Conservation (phyloP, 1,284 basidiomycete genomes). For the Flammula alnicola region DNA sequence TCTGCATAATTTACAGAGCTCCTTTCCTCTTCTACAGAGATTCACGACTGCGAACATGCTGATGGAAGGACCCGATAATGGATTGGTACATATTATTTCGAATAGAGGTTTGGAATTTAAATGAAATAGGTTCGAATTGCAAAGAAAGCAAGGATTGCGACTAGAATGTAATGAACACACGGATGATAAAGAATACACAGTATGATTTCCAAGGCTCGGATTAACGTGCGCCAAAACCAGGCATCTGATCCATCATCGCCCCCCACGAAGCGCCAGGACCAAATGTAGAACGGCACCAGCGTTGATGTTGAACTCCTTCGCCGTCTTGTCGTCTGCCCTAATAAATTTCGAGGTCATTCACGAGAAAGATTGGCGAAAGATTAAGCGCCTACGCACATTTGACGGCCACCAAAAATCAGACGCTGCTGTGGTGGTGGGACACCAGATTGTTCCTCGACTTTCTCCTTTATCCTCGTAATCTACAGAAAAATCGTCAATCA, state of each 20-base stretch:
- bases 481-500: constrained; percentile 35
- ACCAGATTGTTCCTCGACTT: constrained; percentile 98
- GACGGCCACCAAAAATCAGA: constrained; percentile 93
- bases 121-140: neutral
- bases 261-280: constrained; percentile 91
- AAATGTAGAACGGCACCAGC: constrained; percentile 90
- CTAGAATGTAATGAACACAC: constrained; percentile 9
- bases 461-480: constrained; percentile 97
- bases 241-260: constrained; percentile 36
- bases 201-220: neutral
- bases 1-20: no score
- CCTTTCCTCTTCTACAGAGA: no score
- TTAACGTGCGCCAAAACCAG: neutral
- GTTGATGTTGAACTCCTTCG: constrained; percentile 80
- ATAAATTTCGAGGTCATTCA: neutral
- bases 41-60: no score
- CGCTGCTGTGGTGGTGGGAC: constrained; percentile 98
- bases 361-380: constrained; percentile 4
- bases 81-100: no score
- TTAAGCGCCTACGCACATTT: constrained; percentile 79
- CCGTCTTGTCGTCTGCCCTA: constrained; percentile 87
- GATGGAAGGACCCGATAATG: no score
- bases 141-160: neutral
- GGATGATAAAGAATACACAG: constrained; percentile 15
- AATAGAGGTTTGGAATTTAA: no score